A percentile compares a stretch with the other conserved stretches of the same genome.
Evolutionary conservation across 768 basidiomycete genomes (phyloP).

Genomic region (Auriscalpium vulgare): DNA sequence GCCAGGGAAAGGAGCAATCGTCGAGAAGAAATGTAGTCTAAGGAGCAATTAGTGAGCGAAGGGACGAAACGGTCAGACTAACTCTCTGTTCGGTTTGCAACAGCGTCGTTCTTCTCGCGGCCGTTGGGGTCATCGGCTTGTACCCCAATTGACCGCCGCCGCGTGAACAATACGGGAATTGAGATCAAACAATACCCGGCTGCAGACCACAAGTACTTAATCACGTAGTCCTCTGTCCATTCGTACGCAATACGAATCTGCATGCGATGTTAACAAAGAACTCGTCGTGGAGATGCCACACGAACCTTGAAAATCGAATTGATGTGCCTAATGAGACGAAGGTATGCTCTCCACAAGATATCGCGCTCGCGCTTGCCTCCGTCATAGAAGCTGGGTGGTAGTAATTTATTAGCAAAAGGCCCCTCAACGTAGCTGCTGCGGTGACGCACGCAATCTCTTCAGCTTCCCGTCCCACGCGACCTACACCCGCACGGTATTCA

Average conservation of each 20-base stretch:
- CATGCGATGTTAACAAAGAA: neutral
- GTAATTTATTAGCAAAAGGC: neutral
- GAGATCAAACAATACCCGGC: conserved; percentile 89
- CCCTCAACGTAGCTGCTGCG: neutral
- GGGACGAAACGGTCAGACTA: conserved; percentile 4
- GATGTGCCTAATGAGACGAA: conserved; percentile 77
- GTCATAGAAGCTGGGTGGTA: conserved; percentile 69
- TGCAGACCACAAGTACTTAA: conserved; percentile 95
- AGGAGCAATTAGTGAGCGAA: neutral
- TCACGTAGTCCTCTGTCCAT: conserved; percentile 96
- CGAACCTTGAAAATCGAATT: conserved; percentile 85
- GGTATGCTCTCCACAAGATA: conserved; percentile 72
- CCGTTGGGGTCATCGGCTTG: conserved; percentile 6
- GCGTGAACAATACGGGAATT: conserved; percentile 76
- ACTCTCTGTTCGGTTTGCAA: conserved; percentile 47
- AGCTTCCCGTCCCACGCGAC: conserved; percentile 77
- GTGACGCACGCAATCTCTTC: conserved; percentile 83
- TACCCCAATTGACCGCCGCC: conserved; percentile 28
- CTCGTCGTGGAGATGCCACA: neutral
- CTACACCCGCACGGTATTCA: conserved; percentile 84
- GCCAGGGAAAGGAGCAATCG: conserved; percentile 89
- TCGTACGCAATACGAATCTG: conserved; percentile 86
- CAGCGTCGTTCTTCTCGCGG: conserved; percentile 22
- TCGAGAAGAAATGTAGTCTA: conserved; percentile 89
- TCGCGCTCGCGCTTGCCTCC: conserved; percentile 78